A percentile compares a stretch with the other conserved stretches of the same genome.
phyloP scores from a whole-genome alignment of 2,329 filamentous ascomycete genomes.

The Rasamsonia emersonii region DNA sequence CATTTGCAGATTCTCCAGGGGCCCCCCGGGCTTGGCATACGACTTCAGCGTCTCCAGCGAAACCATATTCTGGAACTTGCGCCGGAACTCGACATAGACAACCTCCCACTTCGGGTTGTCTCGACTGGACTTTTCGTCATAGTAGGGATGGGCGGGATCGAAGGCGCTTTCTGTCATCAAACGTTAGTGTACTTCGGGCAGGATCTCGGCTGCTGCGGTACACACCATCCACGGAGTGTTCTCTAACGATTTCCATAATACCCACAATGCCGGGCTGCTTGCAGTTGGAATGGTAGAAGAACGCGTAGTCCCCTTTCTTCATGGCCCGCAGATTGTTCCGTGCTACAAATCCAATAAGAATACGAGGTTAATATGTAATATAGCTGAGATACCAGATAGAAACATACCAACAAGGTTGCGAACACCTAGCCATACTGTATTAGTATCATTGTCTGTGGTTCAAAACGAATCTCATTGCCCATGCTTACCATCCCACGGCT shows the following conservation, averaged over 20 bases:
- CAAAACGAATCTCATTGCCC: no score
- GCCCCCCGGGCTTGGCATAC: conserved; percentile 46
- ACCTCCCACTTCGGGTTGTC: conserved; percentile 74
- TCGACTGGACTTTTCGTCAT: conserved; percentile 65
- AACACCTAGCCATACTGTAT: conserved; percentile 36
- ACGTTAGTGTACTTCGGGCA: conserved; percentile 4
- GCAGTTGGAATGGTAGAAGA: conserved; percentile 96
- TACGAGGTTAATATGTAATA: no score
- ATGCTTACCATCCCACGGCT: conserved; percentile 85
- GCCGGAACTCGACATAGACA: conserved; percentile 79
- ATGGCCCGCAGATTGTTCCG: conserved; percentile 86
- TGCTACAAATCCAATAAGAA: conserved; percentile 37
- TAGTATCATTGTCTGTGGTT: no score
- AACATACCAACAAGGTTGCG: conserved; percentile 33
- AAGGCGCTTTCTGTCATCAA: conserved; percentile 54
- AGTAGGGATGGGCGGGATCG: conserved; percentile 67
- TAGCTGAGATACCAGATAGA: no score
- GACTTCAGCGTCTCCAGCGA: conserved; percentile 63
- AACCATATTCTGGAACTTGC: conserved; percentile 67
- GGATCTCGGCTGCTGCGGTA: conserved; percentile 17
- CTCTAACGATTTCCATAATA: conserved; percentile 78
- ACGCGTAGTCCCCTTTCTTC: conserved; percentile 83
- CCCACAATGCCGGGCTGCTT: conserved; percentile 83
- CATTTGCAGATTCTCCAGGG: conserved; percentile 70
- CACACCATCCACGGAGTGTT: conserved; percentile 70